phyloP scores from a whole-genome alignment of 805 yeast species.

The Grigorovia transvaalensis region DNA sequence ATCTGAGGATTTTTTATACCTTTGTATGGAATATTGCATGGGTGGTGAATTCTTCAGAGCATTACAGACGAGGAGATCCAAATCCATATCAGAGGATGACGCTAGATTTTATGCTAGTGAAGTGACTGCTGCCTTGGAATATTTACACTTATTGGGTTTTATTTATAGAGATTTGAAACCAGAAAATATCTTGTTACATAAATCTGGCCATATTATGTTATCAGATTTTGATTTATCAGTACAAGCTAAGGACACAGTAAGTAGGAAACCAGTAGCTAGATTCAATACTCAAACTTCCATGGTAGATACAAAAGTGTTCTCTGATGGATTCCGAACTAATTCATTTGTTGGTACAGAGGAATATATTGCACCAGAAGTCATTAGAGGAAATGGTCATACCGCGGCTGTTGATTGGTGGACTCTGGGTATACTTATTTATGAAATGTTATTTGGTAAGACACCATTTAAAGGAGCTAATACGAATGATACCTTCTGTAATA shows the following conservation, averaged over 20 bases:
- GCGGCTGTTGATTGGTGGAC: conserved; percentile 99
- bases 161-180: conserved; percentile 95
- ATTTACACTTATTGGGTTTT: conserved; percentile 91
- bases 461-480: conserved; percentile 92
- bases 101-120: conserved; percentile 95
- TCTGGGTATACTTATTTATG: conserved; percentile 84
- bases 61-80: conserved; percentile 77
- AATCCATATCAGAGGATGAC: conserved; percentile 77
- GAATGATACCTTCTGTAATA: conserved; percentile 80
- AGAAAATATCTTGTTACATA: conserved; percentile 87
- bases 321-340: conserved; percentile 92
- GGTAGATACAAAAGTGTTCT: conserved; percentile 87
- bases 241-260: conserved; percentile 68
- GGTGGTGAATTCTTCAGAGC: conserved; percentile 99
- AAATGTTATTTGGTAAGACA: conserved; percentile 90
- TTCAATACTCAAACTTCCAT: conserved; percentile 7
- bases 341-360: conserved; percentile 99
- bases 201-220: conserved; percentile 96
- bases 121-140: conserved; percentile 93
- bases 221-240: conserved; percentile 93
- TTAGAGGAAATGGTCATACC: conserved; percentile 93
- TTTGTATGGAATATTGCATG: conserved; percentile 98
- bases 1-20: conserved; percentile 78
- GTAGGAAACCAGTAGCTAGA: conserved; percentile 11
- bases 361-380: conserved; percentile 97